phyloP scores from a whole-genome alignment of 176 grass and related monocot genomes.

The Avena atlantica region DNA sequence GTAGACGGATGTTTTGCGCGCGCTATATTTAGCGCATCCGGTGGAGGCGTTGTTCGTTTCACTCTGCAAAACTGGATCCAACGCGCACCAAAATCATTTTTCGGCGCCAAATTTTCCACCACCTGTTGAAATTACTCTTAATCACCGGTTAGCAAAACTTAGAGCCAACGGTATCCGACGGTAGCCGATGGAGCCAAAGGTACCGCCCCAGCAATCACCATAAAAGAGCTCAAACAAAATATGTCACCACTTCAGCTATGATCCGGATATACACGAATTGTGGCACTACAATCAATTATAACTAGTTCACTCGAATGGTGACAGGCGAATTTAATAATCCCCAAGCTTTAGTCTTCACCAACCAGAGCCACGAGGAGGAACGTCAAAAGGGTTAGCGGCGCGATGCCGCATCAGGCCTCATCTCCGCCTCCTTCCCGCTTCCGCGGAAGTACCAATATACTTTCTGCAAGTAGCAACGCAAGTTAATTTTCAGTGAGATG shows the following conservation, averaged over 20 bases:
- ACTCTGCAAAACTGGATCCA: too few relatives aligned
- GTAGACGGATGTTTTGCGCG: too few relatives aligned
- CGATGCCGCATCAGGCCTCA: constrained; percentile 50
- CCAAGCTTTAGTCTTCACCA: background rate
- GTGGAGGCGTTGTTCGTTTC: too few relatives aligned
- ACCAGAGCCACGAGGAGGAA: background rate
- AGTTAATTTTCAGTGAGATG: background rate
- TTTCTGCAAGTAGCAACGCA: constrained; percentile 33
- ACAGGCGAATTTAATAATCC: constrained; percentile 16
- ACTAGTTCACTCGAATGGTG: background rate
- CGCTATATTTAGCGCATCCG: too few relatives aligned
- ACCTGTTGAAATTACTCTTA: too few relatives aligned
- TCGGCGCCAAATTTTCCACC: too few relatives aligned
- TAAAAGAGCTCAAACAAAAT: too few relatives aligned
- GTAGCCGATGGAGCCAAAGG: too few relatives aligned
- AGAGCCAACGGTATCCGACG: too few relatives aligned
- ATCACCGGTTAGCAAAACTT: too few relatives aligned
- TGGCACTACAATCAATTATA: background rate
- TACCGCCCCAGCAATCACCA: too few relatives aligned
- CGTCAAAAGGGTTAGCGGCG: constrained; percentile 30
- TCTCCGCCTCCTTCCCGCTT: constrained; percentile 49
- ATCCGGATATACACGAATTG: background rate
- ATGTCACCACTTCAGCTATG: background rate
- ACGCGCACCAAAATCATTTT: too few relatives aligned
- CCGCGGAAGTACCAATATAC: constrained; percentile 59